Evolutionary conservation across 345 rosid genomes (phyloP).

Genomic region (Eucalyptus cloeziana): DNA sequence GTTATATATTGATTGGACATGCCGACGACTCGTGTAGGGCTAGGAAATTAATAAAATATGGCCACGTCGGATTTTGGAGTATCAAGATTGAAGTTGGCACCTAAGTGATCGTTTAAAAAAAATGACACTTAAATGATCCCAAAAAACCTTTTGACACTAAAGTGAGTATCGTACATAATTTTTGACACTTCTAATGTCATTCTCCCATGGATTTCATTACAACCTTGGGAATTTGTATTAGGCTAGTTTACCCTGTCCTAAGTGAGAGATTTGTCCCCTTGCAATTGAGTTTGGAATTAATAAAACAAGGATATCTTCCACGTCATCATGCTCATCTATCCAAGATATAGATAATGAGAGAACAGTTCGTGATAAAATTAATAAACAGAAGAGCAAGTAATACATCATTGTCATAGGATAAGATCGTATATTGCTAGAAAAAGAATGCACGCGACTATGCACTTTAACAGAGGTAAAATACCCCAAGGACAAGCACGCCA

Average conservation of each 20-base stretch:
- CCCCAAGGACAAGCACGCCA: neutral
- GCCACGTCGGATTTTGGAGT: too few species aligned
- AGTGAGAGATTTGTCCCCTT: neutral
- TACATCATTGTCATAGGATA: neutral
- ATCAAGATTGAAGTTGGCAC: too few species aligned
- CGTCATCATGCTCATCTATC: neutral
- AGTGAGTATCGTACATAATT: too few species aligned
- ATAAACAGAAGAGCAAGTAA: neutral
- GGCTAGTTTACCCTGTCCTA: neutral
- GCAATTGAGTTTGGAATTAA: neutral
- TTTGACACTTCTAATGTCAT: too few species aligned
- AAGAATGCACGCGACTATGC: neutral
- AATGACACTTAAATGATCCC: too few species aligned
- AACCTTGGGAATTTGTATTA: neutral
- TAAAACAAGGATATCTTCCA: neutral
- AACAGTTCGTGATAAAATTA: neutral
- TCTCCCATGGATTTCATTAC: neutral
- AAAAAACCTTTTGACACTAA: too few species aligned
- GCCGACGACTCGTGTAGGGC: accelerated
- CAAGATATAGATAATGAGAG: neutral
- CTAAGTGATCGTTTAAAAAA: too few species aligned
- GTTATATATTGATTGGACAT: too few species aligned
- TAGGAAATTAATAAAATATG: too few species aligned
- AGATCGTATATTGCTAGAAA: neutral
- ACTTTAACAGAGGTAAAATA: neutral